A percentile compares a stretch with the other conserved stretches of the same genome.
phyloP scores from a whole-genome alignment of 768 basidiomycete species.

The Lactarius quietus region DNA sequence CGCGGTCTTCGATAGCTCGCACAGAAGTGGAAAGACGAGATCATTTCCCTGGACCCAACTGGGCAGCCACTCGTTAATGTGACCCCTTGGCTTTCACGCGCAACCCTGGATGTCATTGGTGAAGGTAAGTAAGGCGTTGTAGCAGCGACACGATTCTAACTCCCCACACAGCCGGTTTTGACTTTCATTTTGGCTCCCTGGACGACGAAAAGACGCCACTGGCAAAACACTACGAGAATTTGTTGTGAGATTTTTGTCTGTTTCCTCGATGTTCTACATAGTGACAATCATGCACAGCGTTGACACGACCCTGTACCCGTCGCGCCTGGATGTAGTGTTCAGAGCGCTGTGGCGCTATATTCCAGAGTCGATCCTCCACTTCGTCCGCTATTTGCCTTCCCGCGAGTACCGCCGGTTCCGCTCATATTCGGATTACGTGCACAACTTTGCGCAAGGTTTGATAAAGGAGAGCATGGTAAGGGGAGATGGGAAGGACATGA shows the following conservation, averaged over 20 bases:
- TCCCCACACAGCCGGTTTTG: constrained; percentile 19
- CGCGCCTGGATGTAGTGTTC: constrained; percentile 19
- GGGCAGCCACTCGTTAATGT: constrained; percentile 26
- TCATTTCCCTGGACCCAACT: constrained; percentile 14
- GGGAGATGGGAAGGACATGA: constrained; percentile 23
- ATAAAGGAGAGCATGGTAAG: constrained; percentile 7
- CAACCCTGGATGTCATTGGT: constrained; percentile 31
- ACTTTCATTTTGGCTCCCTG: constrained; percentile 21
- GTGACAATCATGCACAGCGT: constrained; percentile 11
- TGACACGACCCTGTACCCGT: constrained; percentile 23
- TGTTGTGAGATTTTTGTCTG: constrained; percentile 17
- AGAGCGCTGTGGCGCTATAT: constrained; percentile 20
- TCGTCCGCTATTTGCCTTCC: constrained; percentile 21
- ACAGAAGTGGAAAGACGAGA: constrained; percentile 31
- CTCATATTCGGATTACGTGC: constrained; percentile 13
- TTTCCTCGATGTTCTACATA: not conserved
- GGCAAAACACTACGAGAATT: constrained; percentile 12
- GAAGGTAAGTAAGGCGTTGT: constrained; percentile 23
- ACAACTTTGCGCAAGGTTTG: constrained; percentile 9
- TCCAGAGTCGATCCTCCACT: constrained; percentile 18
- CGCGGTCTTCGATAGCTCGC: constrained; percentile 22
- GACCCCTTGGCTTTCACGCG: constrained; percentile 27
- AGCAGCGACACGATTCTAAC: not conserved
- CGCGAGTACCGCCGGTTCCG: constrained; percentile 23
- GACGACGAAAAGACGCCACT: constrained; percentile 14